These are phyloP conservation scores for Colletotrichum orchidophilum DNA, from an alignment of 2,329 filamentous ascomycete genomes.

Conservation along the genomic window DNA sequence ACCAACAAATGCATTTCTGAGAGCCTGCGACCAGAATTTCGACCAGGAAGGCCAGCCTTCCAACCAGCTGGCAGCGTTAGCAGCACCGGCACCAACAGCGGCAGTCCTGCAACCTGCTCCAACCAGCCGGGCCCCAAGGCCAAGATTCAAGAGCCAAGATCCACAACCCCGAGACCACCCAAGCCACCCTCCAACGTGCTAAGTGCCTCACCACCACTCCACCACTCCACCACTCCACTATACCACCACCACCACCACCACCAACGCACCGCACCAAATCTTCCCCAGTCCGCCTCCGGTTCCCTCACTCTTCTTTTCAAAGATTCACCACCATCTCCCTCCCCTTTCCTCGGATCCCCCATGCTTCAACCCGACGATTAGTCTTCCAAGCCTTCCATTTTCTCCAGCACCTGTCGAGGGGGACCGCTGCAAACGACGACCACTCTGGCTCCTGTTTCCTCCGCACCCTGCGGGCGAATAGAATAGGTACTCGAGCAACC, in stretches of 20 bases:
- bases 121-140: too few relatives aligned
- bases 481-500: background rate
- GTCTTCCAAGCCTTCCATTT: background rate
- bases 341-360: background rate
- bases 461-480: background rate
- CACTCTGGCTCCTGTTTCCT: background rate
- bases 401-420: background rate
- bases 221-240: background rate
- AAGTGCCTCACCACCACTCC: background rate
- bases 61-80: too few relatives aligned
- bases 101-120: too few relatives aligned
- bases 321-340: background rate
- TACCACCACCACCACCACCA: too few relatives aligned
- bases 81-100: too few relatives aligned
- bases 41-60: too few relatives aligned
- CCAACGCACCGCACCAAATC: background rate
- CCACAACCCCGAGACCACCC: conserved; percentile 32
- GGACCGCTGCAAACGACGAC: background rate
- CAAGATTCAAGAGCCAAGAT: background rate
- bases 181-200: conserved; percentile 20
- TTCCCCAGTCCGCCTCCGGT: too few relatives aligned
- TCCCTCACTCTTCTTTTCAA: background rate
- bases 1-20: too few relatives aligned
- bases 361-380: background rate
- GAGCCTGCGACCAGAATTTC: too few relatives aligned